A percentile compares a stretch with the other conserved stretches of the same genome.
Evolutionary conservation across 345 rosid species (phyloP).

Genomic region (Camelina neglecta): DNA sequence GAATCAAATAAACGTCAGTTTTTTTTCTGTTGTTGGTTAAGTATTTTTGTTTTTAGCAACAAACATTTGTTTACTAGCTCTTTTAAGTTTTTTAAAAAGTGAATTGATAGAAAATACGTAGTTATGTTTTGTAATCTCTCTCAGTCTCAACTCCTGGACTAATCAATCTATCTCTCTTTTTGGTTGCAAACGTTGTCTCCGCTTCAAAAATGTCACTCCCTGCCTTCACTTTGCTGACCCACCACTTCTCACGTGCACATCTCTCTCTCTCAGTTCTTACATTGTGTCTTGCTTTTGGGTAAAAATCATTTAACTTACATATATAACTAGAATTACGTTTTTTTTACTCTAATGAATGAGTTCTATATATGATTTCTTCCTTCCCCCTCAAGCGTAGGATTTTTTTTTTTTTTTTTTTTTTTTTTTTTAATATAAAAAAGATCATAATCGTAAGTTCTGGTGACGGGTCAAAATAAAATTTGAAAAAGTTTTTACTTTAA

Average conservation of each 20-base stretch:
- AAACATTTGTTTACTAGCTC: no score
- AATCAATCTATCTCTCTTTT: neutral
- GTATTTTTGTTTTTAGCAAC: no score
- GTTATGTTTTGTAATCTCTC: neutral
- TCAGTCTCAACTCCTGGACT: neutral
- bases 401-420: no score
- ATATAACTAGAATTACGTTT: no score
- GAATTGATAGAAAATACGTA: neutral
- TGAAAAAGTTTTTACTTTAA: neutral
- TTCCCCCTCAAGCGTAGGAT: neutral
- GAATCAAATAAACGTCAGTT: no score
- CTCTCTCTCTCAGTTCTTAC: slow-evolving; percentile 1
- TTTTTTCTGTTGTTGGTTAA: no score
- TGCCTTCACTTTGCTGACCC: slow-evolving; percentile 5
- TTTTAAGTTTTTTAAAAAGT: neutral
- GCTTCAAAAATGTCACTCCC: slow-evolving; percentile 22
- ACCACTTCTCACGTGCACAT: neutral
- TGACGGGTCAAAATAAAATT: neutral
- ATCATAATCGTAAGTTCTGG: neutral
- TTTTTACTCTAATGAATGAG: neutral
- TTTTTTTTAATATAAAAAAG: no score
- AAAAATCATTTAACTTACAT: no score
- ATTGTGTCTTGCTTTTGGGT: no score
- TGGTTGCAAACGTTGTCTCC: slow-evolving; percentile 23
- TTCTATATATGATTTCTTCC: neutral